Conservation (phyloP, 2,329 filamentous ascomycete species). For the Cladosporium sp. region DNA sequence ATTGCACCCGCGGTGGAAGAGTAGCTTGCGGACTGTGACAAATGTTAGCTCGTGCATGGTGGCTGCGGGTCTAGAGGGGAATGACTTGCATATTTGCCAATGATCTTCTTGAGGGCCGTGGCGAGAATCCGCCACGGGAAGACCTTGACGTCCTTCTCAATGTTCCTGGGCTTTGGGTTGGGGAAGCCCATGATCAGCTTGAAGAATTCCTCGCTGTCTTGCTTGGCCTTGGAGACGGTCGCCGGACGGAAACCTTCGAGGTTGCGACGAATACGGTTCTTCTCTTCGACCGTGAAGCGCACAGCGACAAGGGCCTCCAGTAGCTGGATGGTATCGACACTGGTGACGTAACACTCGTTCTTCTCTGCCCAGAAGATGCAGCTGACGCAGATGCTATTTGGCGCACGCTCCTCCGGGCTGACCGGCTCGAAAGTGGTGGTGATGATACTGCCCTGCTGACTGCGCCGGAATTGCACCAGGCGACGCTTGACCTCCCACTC, state of each 20-base stretch:
- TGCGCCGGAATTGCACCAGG: constrained; percentile 82
- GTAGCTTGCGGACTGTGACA: constrained; percentile 60
- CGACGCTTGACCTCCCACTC: constrained; percentile 76
- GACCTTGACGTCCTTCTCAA: constrained; percentile 98
- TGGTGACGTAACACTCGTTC: constrained; percentile 86
- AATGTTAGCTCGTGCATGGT: constrained; percentile 29
- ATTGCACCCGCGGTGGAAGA: constrained; percentile 58
- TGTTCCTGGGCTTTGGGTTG: constrained; percentile 90
- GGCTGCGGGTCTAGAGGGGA: constrained; percentile 25
- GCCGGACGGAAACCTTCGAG: constrained; percentile 88
- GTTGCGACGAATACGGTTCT: constrained; percentile 95
- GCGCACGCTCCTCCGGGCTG: constrained; percentile 70
- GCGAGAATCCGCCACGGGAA: constrained; percentile 92
- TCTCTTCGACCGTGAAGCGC: constrained; percentile 92
- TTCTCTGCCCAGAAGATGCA: constrained; percentile 98
- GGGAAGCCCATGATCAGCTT: constrained; percentile 98
- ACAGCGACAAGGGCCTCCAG: constrained; percentile 83
- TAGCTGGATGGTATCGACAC: constrained; percentile 94
- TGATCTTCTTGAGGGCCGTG: constrained; percentile 92
- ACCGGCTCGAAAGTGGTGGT: constrained; percentile 76
- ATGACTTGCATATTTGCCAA: constrained; percentile 80
- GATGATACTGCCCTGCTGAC: constrained; percentile 76
- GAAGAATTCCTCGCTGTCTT: constrained; percentile 95
- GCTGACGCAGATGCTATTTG: constrained; percentile 88
- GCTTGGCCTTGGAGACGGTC: constrained; percentile 88